phyloP scores from a whole-genome alignment of 768 basidiomycete genomes.

The Trametopsis cervina region DNA sequence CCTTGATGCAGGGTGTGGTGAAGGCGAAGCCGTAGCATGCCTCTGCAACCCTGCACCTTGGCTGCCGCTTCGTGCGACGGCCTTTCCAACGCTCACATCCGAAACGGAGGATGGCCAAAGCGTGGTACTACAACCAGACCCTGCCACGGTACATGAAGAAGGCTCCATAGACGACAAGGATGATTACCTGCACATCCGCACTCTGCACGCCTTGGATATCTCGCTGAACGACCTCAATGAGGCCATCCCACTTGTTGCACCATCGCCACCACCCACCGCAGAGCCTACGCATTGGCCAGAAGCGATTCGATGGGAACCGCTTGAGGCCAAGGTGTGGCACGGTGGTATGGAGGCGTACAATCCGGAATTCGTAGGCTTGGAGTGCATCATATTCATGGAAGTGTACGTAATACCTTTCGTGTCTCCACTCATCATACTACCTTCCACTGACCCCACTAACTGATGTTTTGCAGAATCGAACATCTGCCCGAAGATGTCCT shows the following conservation, averaged over 20 bases:
- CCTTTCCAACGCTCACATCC: neutral
- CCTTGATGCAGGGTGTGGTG: constrained; percentile 80
- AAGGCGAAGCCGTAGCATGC: constrained; percentile 63
- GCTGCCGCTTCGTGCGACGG: constrained; percentile 34
- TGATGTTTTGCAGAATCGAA: constrained; percentile 56
- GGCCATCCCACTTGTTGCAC: constrained; percentile 43
- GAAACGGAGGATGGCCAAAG: neutral
- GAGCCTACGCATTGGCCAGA: neutral
- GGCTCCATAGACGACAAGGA: neutral
- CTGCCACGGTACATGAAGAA: neutral
- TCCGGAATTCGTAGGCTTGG: constrained; percentile 50
- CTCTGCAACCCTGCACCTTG: constrained; percentile 74
- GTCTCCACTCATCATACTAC: neutral
- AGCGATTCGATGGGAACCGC: constrained; percentile 56
- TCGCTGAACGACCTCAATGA: constrained; percentile 44
- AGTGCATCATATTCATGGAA: constrained; percentile 75
- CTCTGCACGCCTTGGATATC: constrained; percentile 62
- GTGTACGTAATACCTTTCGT: constrained; percentile 46
- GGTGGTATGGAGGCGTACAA: constrained; percentile 69
- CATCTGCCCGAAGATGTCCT: constrained; percentile 60
- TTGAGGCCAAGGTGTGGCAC: constrained; percentile 63
- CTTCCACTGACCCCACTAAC: neutral
- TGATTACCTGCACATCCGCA: constrained; percentile 52
- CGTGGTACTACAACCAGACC: too few relatives aligned
- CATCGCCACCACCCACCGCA: constrained; percentile 24